Percentiles rank a stretch among this genome's conserved stretches.
Conservation (phyloP, 2,329 filamentous ascomycete genomes). For the Plectosphaerella cucumerina region DNA sequence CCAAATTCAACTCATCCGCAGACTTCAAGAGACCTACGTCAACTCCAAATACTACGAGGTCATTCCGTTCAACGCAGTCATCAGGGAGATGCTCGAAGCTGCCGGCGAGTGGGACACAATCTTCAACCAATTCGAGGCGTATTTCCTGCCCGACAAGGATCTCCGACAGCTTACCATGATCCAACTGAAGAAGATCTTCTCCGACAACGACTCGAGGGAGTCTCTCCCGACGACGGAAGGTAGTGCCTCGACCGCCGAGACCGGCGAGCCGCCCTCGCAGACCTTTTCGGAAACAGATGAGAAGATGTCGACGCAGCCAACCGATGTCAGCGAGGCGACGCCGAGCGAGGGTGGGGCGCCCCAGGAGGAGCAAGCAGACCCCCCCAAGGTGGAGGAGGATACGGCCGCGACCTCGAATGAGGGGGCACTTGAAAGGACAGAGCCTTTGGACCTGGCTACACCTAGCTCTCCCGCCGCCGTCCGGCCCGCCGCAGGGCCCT, state of each 20-base stretch:
- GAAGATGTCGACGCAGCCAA: slow-evolving; percentile 36
- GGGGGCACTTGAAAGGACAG: slow-evolving; percentile 39
- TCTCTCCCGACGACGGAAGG: slow-evolving; percentile 69
- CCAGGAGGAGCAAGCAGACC: not conserved
- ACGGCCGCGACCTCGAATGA: slow-evolving; percentile 26
- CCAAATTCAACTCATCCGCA: slow-evolving; percentile 66
- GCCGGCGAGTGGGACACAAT: slow-evolving; percentile 89
- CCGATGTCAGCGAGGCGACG: slow-evolving; percentile 29
- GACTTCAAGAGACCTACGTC: slow-evolving; percentile 87
- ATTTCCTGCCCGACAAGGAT: slow-evolving; percentile 96
- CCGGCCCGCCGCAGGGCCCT: not conserved
- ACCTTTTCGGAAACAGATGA: slow-evolving; percentile 42
- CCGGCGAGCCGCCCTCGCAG: slow-evolving; percentile 42
- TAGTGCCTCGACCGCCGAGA: slow-evolving; percentile 48
- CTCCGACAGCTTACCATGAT: slow-evolving; percentile 87
- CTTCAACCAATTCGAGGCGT: slow-evolving; percentile 86
- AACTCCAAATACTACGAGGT: slow-evolving; percentile 95
- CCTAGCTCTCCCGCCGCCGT: slow-evolving; percentile 25
- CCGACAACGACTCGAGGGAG: slow-evolving; percentile 81
- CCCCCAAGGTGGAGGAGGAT: slow-evolving; percentile 15
- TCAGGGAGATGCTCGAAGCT: slow-evolving; percentile 88
- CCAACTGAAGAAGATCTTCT: slow-evolving; percentile 91
- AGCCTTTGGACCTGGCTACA: slow-evolving; percentile 46
- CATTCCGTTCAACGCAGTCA: slow-evolving; percentile 84
- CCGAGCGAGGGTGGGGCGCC: not conserved